phyloP scores from a whole-genome alignment of 768 basidiomycete genomes.

The Coprinellus aureogranulatus region DNA sequence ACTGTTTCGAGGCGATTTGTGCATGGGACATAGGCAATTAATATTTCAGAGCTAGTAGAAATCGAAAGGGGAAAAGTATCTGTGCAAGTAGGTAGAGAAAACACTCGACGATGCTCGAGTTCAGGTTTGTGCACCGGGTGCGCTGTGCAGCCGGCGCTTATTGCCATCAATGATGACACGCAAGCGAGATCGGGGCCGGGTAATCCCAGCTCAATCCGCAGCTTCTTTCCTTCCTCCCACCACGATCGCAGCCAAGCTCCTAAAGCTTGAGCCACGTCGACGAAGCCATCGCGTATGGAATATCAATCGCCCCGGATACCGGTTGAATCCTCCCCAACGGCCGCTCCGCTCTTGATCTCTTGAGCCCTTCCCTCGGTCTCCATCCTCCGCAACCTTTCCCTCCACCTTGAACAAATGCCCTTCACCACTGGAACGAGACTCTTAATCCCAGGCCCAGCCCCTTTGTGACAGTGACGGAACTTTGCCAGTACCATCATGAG shows the following conservation, averaged over 20 bases:
- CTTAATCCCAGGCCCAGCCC: conserved; percentile 10
- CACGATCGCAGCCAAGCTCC: too few relatives aligned
- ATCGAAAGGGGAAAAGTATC: too few relatives aligned
- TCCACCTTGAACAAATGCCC: conserved; percentile 2
- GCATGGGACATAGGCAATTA: too few relatives aligned
- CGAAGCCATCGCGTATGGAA: too few relatives aligned
- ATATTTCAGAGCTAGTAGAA: too few relatives aligned
- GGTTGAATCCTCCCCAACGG: too few relatives aligned
- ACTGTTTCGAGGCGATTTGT: too few relatives aligned
- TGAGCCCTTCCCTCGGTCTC: neutral
- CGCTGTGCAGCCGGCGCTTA: neutral
- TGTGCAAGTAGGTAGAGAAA: neutral
- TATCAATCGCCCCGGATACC: too few relatives aligned
- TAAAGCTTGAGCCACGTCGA: too few relatives aligned
- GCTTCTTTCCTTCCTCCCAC: neutral
- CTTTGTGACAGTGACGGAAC: conserved; percentile 9
- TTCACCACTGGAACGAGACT: neutral
- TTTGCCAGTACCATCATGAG: conserved; percentile 12
- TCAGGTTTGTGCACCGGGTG: too few relatives aligned
- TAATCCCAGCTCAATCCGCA: neutral
- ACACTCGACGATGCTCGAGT: too few relatives aligned
- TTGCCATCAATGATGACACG: neutral
- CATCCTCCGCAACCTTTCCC: neutral
- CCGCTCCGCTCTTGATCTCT: too few relatives aligned
- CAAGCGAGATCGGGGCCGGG: neutral